Evolutionary conservation across 192 early-diverging fungal species (phyloP).

Genomic region (Jimgerdemannia flammicorona): DNA sequence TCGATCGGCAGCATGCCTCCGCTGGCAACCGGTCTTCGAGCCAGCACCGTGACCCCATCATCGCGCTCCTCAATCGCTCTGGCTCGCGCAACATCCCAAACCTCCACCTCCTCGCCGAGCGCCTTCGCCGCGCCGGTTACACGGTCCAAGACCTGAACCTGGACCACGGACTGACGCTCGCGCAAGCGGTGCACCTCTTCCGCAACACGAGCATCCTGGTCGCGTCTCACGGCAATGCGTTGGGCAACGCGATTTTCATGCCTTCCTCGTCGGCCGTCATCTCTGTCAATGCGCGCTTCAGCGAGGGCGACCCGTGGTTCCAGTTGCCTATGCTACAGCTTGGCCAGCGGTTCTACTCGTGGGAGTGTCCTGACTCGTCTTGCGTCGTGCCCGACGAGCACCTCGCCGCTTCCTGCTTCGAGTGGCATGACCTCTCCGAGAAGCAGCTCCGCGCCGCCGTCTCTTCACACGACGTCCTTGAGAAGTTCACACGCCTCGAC

Average conservation of each 20-base stretch:
- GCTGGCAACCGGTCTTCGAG: too few relatives aligned
- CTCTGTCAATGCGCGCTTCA: background rate
- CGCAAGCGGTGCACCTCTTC: background rate
- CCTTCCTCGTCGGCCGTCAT: background rate
- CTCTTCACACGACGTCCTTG: background rate
- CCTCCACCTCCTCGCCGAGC: background rate
- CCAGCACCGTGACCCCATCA: background rate
- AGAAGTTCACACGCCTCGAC: background rate
- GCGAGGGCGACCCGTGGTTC: background rate
- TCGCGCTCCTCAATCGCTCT: background rate
- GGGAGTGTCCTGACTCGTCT: background rate
- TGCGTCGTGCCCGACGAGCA: background rate
- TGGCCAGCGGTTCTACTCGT: background rate
- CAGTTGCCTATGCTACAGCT: background rate
- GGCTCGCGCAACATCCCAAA: background rate
- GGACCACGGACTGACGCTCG: background rate
- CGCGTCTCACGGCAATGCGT: background rate
- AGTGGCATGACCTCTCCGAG: background rate
- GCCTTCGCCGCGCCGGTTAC: background rate
- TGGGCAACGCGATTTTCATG: background rate
- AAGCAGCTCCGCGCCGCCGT: background rate
- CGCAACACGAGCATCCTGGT: background rate
- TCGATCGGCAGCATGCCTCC: background rate
- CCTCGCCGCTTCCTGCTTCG: background rate
- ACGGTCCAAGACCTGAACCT: background rate